These are phyloP conservation scores for Diaporthe caulivora DNA, from an alignment of 2,329 filamentous ascomycete species.

Conservation along the genomic window DNA sequence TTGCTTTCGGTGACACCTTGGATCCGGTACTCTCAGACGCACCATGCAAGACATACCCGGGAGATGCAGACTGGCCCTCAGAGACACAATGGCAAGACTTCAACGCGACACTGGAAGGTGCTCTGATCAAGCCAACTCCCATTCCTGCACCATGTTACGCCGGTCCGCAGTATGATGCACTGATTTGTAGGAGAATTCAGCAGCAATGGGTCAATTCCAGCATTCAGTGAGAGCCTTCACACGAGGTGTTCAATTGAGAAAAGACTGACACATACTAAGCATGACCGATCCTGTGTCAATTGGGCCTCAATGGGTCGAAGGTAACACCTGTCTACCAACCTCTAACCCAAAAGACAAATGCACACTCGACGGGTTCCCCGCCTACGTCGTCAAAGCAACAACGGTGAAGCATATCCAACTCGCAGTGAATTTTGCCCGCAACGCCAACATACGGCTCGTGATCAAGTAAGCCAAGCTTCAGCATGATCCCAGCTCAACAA, in stretches of 20 bases:
- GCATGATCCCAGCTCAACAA: background rate
- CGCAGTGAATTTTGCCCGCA: constrained; percentile 54
- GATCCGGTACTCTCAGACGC: background rate
- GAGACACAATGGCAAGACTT: constrained; percentile 48
- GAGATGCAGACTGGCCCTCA: constrained; percentile 47
- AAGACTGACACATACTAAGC: background rate
- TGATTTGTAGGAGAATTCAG: constrained; percentile 48
- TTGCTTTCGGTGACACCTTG: constrained; percentile 15
- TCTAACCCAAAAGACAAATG: constrained; percentile 47
- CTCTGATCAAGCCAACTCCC: constrained; percentile 50
- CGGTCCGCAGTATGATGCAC: constrained; percentile 44
- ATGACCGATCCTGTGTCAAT: constrained; percentile 50
- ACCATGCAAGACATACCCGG: constrained; percentile 48
- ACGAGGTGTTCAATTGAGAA: background rate
- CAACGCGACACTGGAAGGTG: constrained; percentile 47
- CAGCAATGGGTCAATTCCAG: constrained; percentile 47
- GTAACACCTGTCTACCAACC: constrained; percentile 47
- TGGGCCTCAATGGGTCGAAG: constrained; percentile 50
- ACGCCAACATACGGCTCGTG: constrained; percentile 61
- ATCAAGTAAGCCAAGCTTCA: constrained; percentile 45
- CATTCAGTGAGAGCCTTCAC: constrained; percentile 42
- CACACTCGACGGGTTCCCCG: constrained; percentile 51
- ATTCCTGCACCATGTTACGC: constrained; percentile 49
- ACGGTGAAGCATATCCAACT: constrained; percentile 51
- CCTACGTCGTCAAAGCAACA: constrained; percentile 53